Evolutionary conservation across 768 basidiomycete genomes (phyloP), one percentile per base, ranked within the genome.

Genomic region (Kwoniella dendrophila): DNA sequence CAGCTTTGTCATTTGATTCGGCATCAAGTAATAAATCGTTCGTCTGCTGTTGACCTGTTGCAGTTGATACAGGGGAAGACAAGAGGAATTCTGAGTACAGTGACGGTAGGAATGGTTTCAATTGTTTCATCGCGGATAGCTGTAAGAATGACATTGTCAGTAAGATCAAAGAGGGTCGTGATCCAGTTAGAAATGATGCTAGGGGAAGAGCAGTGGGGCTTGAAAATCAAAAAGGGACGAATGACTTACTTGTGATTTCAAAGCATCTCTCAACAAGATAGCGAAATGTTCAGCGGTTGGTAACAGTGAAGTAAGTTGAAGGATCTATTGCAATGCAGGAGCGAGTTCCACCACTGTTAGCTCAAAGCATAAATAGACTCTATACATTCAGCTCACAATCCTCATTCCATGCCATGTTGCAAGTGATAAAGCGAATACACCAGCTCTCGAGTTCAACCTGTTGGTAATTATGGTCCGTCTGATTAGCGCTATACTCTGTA

Each of bases 201-300:
- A 33, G 32, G n/a, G 5, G n/a, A 22, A 20, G 5, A n/a, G 24
- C n/a, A 14, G 56, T 27, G 4, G 10, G 8, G n/a, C n/a, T n/a
- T n/a, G n/a, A n/a, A n/a, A n/a, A n/a, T n/a, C n/a, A n/a, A n/a
- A n/a, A n/a, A n/a, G n/a, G n/a, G n/a, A n/a, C n/a, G n/a, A n/a
- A n/a, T n/a, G 16, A 34, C 72, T 47, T 36, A 75, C 69, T 70
- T 96, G 90, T 4, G 87, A 82, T 80, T 93, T 96, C 66, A 99
- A 84, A 3, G 90, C 88, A 69, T 94, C 89, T 7, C 93, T 87
- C 0, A 99, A 85, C 4, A 92, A 82, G 1, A 88, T 84, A 74
- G 94, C 96, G 82, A 98, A 99, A 32, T 88, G 84, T 70, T 96
- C 93, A 18, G 94, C 95, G 0, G 92, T 92, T 16, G 93, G 92